A percentile compares a stretch with the other conserved stretches of the same genome.
Evolutionary conservation across 2,329 filamentous ascomycete genomes (phyloP).

Genomic region (Nothophoma quercina): DNA sequence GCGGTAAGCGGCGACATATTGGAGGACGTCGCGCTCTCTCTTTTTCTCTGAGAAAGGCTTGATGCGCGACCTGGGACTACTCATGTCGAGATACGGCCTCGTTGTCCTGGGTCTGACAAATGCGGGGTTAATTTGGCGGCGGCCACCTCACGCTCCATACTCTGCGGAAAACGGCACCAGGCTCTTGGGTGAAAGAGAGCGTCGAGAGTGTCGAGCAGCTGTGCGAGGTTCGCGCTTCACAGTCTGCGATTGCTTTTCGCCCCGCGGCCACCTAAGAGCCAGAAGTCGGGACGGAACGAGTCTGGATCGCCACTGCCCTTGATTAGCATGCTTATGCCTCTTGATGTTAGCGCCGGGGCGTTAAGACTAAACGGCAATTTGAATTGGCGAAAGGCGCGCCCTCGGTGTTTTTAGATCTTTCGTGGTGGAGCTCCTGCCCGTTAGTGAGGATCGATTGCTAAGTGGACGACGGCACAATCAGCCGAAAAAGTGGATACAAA

Average conservation of each 20-base stretch:
- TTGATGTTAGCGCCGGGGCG: neutral
- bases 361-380: neutral
- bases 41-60: conserved; percentile 24
- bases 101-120: neutral
- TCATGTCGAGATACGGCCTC: conserved; percentile 8
- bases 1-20: conserved; percentile 37
- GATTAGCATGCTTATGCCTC: neutral
- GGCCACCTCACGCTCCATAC: conserved; percentile 6
- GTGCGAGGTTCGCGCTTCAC: conserved; percentile 1
- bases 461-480: neutral
- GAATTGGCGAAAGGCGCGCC: neutral
- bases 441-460: neutral
- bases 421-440: neutral
- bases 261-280: too few species aligned
- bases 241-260: conserved; percentile 4
- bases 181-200: neutral
- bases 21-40: conserved; percentile 38
- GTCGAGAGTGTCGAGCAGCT: conserved; percentile 3
- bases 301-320: conserved; percentile 10
- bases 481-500: neutral
- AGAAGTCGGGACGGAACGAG: conserved; percentile 2
- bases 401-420: neutral
- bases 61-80: conserved; percentile 1
- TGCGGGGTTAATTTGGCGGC: neutral
- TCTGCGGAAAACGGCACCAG: neutral